phyloP scores from a whole-genome alignment of 805 yeast genomes.

The Starmera amethionina region DNA sequence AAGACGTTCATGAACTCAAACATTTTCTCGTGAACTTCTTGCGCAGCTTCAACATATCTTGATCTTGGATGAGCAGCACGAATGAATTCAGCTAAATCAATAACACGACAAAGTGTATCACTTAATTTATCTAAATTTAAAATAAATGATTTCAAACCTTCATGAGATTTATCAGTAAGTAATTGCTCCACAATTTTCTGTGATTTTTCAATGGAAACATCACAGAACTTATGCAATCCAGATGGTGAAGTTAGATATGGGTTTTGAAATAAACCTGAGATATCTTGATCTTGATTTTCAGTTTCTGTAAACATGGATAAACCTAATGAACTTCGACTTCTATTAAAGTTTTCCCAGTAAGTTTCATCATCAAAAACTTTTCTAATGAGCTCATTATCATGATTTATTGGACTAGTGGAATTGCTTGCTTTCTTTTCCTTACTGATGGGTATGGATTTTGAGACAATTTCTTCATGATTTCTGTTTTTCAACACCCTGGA shows the following conservation, averaged over 20 bases:
- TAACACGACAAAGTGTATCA: conserved; percentile 83
- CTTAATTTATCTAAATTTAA: conserved; percentile 71
- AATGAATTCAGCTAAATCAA: conserved; percentile 88
- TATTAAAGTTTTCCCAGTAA: conserved; percentile 42
- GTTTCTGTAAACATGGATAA: conserved; percentile 13
- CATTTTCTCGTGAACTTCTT: conserved; percentile 77
- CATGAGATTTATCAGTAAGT: conserved; percentile 31
- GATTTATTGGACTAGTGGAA: conserved; percentile 6
- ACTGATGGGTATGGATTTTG: not conserved
- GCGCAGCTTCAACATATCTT: conserved; percentile 69
- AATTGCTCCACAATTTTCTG: conserved; percentile 50
- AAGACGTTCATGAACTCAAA: conserved; percentile 89
- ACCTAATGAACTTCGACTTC: no score
- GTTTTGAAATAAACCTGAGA: conserved; percentile 67
- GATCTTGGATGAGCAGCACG: conserved; percentile 79
- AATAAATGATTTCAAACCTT: conserved; percentile 42
- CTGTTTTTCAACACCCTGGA: not conserved
- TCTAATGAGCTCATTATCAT: conserved; percentile 23
- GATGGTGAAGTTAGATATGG: conserved; percentile 58
- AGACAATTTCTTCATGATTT: not conserved
- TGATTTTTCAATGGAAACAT: conserved; percentile 56
- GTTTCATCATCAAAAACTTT: conserved; percentile 52
- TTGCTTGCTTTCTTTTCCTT: not conserved
- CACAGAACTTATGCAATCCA: conserved; percentile 62
- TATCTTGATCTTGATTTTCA: conserved; percentile 5